Percentiles rank a stretch among this genome's conserved stretches.
phyloP scores from a whole-genome alignment of 192 early-diverging fungal genomes.

The Coemansia sp. region DNA sequence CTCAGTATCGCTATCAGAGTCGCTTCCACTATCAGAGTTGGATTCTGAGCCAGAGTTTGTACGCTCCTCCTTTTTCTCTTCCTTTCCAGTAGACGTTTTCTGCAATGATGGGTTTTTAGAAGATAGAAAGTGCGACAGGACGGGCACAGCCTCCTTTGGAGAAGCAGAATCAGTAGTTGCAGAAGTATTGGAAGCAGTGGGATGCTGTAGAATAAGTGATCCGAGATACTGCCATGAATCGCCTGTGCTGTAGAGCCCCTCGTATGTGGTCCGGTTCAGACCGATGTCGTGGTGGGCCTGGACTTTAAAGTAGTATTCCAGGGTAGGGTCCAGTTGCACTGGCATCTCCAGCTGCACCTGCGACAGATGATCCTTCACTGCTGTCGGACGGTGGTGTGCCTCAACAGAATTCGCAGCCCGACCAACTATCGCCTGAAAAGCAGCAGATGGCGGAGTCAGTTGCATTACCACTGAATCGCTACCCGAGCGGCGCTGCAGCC shows the following conservation, averaged over 20 bases:
- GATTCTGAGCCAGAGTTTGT: too few species aligned
- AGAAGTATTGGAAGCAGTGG: not conserved
- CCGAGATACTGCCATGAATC: slow-evolving; percentile 45
- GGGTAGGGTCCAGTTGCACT: slow-evolving; percentile 16
- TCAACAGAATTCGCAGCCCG: slow-evolving; percentile 13
- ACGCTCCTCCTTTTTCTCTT: too few species aligned
- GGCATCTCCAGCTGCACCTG: slow-evolving; percentile 27
- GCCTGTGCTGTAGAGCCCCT: slow-evolving; percentile 35
- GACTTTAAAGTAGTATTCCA: slow-evolving; percentile 43
- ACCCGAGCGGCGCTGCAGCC: slow-evolving; percentile 29
- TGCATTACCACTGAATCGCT: slow-evolving; percentile 28
- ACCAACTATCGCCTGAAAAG: slow-evolving; percentile 25
- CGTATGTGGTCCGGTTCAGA: slow-evolving; percentile 45
- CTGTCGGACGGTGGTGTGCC: slow-evolving; percentile 14
- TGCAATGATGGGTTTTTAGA: too few species aligned
- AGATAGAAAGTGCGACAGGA: too few species aligned
- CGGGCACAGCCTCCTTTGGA: not conserved
- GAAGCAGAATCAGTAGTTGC: not conserved
- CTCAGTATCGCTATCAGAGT: too few species aligned
- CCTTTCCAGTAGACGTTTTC: too few species aligned
- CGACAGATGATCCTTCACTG: slow-evolving; percentile 12
- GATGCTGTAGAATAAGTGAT: slow-evolving; percentile 43
- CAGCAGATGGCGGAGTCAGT: slow-evolving; percentile 25
- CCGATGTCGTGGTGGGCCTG: slow-evolving; percentile 43
- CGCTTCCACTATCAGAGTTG: too few species aligned